Evolutionary conservation across 768 basidiomycete species (phyloP), one percentile per base, ranked within the genome.

Genomic region (Phylloporus rhodoxanthus): DNA sequence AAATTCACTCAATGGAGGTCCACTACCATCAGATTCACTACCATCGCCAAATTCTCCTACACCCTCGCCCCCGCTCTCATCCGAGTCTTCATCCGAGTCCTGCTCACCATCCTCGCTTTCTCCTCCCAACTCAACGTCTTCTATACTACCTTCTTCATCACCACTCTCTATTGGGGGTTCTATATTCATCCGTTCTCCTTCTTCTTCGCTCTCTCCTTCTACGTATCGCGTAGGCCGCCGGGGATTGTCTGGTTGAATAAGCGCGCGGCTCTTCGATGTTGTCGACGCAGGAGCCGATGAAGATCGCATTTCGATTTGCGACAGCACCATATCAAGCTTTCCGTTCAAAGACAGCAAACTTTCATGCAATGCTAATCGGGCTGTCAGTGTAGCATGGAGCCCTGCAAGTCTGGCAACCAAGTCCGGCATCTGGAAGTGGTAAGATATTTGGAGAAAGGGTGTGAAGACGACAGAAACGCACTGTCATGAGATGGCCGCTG

Each of bases 401-500:
- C 82, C 83, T 3, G 94, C 84, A 15, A 99, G 79, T 29, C 90
- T 83, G 30, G 85, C 79, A 19, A 97, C 89, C 13, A 99, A 76
- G 56, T 94, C 91, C 5, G 95, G 95, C 69, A 97, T 87, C 93
- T 97, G 43, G 5, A 44, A 45, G 14, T 19, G 36, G 48, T 54
- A 23, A 66, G 50, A 48, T 25, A 19, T 43, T 36, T 14, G 43
- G 48, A 54, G 25, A 25, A 40, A 19, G 14, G 28, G 32, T n/a
- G n/a, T 26, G 26, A 17, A 36, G 39, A 47, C 23, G 29, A 45
- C 45, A 32, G 28, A 46, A 34, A 77, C 87, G 58, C 61, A 95
- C 94, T 32, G 94, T 95, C 85, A 97, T 89, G 47, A 99, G 77
- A 67, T 97, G 85, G 0, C 87, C 87, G 41, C 91, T 87, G 66